phyloP scores from a whole-genome alignment of 169 alveolate species.

The Perkinsus chesapeaki region DNA sequence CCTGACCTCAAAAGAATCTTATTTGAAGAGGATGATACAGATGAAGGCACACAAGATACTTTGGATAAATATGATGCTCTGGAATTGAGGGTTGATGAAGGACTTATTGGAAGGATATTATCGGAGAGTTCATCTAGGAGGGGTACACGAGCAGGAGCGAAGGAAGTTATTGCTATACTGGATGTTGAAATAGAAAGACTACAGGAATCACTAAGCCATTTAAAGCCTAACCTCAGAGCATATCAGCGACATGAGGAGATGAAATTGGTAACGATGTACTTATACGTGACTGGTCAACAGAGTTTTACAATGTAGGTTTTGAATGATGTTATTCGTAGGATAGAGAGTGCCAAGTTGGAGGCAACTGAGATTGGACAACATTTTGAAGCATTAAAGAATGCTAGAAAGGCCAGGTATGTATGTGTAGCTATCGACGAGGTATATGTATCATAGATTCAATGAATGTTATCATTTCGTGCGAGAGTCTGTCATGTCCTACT shows the following conservation, averaged over 20 bases:
- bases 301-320: not conserved
- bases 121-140: not conserved
- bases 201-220: not conserved
- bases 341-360: not conserved
- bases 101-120: not conserved
- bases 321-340: not conserved
- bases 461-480: not conserved
- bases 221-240: not conserved
- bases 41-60: not conserved
- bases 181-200: not conserved
- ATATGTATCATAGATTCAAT: not conserved
- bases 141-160: not conserved
- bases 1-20: not conserved
- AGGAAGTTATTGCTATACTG: not conserved
- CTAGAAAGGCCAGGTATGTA: not conserved
- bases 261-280: not conserved
- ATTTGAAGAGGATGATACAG: not conserved
- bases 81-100: not conserved
- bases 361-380: not conserved
- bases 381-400: not conserved
- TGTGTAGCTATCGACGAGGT: not conserved
- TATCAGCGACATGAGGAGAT: not conserved
- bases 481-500: not conserved
- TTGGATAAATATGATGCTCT: not conserved
- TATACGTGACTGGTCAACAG: too few species aligned